Base-by-base conservation (phyloP, 83 land plant species). In the Larix sibirica region DNA sequence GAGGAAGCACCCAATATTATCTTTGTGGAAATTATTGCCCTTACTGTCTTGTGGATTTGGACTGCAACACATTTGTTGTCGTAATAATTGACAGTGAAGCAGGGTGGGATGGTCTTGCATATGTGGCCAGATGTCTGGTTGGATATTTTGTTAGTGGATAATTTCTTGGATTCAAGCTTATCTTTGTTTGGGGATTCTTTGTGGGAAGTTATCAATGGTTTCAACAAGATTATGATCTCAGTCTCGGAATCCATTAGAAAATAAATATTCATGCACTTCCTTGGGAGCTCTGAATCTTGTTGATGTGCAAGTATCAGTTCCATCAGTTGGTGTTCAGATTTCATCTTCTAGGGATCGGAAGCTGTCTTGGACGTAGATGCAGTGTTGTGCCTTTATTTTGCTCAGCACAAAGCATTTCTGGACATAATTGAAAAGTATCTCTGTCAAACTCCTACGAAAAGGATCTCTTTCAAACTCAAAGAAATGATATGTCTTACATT, bases 91-190 rank as follows among this genome's bases (percentile, higher is more conserved):
- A 31, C 80, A 6, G 66, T 82, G 54, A 77, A 83, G 77, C 88
- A 83, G 7, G 13, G 80, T 86, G 92, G 94, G 23, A 58, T 38
- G 10, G 5, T 94, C 33, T 78, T 79, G 69, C 18, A 62, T 65
- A 50, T 73, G 38, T 91, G 89, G 89, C 93, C 91, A 21, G 69
- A 44, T 23, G 89, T 91, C 56, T 85, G 58, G 23, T 13, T 93
- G 81, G 92, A 93, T 68, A 87, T 93, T 81, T 79, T 86, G 71
- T 82, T 93, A 83, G 80, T 88, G 33, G 95, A 93, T 64, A 82
- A 83, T 50, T 21, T 83, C 47, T 68, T 81, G 23, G 94, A 89
- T 4, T 66, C 87, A 60, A 88, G 79, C 56, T 82, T 83, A 47
- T 79, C 88, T 1, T 56, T 81, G 23, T 84, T 88, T 80, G 90